phyloP scores from a whole-genome alignment of 179 eudicot species.

The Drosera spatulata region DNA sequence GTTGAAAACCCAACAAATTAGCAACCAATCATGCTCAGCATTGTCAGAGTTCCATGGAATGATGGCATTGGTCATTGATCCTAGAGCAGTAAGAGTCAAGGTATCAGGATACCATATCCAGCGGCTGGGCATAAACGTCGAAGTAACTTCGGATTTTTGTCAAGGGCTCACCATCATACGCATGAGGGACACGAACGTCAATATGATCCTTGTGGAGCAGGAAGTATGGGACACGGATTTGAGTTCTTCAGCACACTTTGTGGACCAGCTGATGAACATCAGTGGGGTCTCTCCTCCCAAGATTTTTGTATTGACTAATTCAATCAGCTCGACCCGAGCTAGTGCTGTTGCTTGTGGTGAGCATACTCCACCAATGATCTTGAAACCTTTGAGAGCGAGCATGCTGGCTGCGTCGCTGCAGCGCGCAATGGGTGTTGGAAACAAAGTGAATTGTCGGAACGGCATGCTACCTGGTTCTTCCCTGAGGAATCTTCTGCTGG shows the following conservation, averaged over 20 bases:
- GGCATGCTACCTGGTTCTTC: conserved; percentile 36
- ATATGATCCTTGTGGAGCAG: conserved; percentile 57
- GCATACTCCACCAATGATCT: conserved; percentile 38
- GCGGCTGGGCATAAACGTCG: conserved; percentile 64
- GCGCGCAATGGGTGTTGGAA: conserved; percentile 64
- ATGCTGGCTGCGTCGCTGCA: conserved; percentile 75
- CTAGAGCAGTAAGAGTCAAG: conserved; percentile 57
- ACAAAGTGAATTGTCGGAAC: conserved; percentile 35
- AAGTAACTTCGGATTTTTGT: conserved; percentile 40
- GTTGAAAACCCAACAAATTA: conserved; percentile 23
- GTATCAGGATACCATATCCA: conserved; percentile 70
- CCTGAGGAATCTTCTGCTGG: conserved; percentile 49
- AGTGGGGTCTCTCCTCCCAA: conserved; percentile 30
- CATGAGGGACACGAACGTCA: conserved; percentile 18
- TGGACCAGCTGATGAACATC: conserved; percentile 18
- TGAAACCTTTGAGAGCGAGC: conserved; percentile 72
- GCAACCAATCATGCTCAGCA: conserved; percentile 23
- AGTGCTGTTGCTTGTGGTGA: conserved; percentile 16
- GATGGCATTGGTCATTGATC: conserved; percentile 62
- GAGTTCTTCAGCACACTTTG: conserved; percentile 16
- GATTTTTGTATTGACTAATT: conserved; percentile 47
- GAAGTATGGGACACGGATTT: conserved; percentile 62
- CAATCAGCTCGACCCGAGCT: conserved; percentile 22
- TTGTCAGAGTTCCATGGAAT: conserved; percentile 51
- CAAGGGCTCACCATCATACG: conserved; percentile 27